phyloP scores from a whole-genome alignment of 2,329 filamentous ascomycete genomes.

The Xylaria sp. region DNA sequence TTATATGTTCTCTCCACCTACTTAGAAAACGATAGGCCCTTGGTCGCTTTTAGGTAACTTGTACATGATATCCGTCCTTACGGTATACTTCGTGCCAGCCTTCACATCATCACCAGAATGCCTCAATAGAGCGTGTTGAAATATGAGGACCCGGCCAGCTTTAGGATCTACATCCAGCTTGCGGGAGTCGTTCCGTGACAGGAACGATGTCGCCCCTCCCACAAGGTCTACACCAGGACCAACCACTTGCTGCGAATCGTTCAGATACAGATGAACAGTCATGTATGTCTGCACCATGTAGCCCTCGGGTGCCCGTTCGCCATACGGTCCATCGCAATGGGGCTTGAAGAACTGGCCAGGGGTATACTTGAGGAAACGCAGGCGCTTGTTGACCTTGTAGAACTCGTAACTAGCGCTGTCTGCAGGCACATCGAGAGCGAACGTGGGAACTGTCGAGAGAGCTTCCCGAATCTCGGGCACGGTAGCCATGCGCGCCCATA shows the following conservation, averaged over 20 bases:
- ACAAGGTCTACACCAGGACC: slow-evolving; percentile 52
- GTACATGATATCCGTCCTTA: slow-evolving; percentile 67
- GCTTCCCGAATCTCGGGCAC: slow-evolving; percentile 56
- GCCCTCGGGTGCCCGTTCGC: slow-evolving; percentile 59
- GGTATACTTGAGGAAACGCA: slow-evolving; percentile 80
- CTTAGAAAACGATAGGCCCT: background rate
- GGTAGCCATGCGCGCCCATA: slow-evolving; percentile 69
- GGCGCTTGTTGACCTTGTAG: slow-evolving; percentile 72
- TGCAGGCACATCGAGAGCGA: slow-evolving; percentile 50
- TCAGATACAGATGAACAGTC: slow-evolving; percentile 67
- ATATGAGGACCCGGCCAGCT: slow-evolving; percentile 68
- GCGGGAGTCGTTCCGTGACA: slow-evolving; percentile 56
- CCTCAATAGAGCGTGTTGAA: slow-evolving; percentile 64
- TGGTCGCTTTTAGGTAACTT: slow-evolving; percentile 1
- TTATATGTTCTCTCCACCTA: background rate
- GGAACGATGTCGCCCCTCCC: slow-evolving; percentile 67
- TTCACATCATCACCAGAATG: slow-evolving; percentile 66
- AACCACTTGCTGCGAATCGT: slow-evolving; percentile 59
- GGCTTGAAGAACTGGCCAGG: slow-evolving; percentile 78
- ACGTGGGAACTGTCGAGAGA: slow-evolving; percentile 52
- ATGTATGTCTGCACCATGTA: slow-evolving; percentile 59
- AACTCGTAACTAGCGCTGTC: slow-evolving; percentile 55
- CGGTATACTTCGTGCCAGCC: slow-evolving; percentile 65
- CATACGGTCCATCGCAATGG: slow-evolving; percentile 75
- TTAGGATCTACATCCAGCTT: slow-evolving; percentile 66